Percentiles rank a stretch among this genome's conserved stretches.
These are phyloP conservation scores for Skeletonema potamos DNA, from an alignment of 108 stramenopile species.

Conservation along the genomic window DNA sequence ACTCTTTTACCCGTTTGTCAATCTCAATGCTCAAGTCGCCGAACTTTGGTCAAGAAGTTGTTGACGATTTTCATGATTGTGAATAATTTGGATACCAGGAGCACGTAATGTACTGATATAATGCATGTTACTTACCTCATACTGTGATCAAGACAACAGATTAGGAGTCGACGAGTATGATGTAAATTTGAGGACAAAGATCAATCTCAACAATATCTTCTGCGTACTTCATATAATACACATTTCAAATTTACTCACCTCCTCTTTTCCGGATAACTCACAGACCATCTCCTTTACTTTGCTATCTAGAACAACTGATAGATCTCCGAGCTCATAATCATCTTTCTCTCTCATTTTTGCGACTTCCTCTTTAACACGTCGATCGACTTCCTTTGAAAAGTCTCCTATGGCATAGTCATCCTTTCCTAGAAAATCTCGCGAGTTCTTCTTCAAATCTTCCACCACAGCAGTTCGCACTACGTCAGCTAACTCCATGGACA, in stretches of 20 bases:
- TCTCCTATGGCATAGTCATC: conserved; percentile 65
- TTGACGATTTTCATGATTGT: neutral
- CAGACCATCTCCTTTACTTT: conserved; percentile 60
- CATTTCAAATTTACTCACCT: neutral
- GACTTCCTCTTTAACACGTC: conserved; percentile 72
- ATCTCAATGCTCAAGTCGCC: conserved; percentile 73
- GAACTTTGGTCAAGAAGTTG: conserved; percentile 14
- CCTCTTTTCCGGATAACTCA: conserved; percentile 74
- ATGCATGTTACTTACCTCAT: neutral
- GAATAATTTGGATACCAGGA: neutral
- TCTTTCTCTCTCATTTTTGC: conserved; percentile 60
- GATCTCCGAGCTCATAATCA: conserved; percentile 53
- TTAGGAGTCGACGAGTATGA: neutral
- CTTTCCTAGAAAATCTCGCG: conserved; percentile 78
- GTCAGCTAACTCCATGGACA: conserved; percentile 82
- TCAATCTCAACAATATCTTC: too few relatives aligned
- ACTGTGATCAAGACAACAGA: neutral
- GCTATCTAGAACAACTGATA: conserved; percentile 72
- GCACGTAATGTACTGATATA: neutral
- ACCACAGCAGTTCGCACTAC: conserved; percentile 69
- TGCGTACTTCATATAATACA: too few relatives aligned
- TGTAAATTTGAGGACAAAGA: neutral
- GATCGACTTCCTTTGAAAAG: conserved; percentile 77
- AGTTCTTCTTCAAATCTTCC: conserved; percentile 82
- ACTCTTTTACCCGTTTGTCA: conserved; percentile 54